These are phyloP conservation scores for Cyphellophora attinorum DNA, from an alignment of 2,329 filamentous ascomycete genomes.

Conservation along the genomic window DNA sequence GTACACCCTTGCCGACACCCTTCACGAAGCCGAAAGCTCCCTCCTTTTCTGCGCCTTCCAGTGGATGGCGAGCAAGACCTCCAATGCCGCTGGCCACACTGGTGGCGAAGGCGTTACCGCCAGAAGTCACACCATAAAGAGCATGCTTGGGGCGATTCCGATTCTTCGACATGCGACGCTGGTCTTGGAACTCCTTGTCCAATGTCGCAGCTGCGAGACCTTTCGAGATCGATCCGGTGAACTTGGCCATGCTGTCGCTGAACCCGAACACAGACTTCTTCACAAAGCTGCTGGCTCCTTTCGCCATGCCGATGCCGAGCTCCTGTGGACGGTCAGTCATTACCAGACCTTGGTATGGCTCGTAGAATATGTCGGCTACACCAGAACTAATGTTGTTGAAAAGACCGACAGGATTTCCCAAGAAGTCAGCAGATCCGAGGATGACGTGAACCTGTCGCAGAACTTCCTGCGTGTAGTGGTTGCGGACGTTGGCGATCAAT, in stretches of 20 bases:
- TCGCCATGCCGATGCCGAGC: slow-evolving; percentile 87
- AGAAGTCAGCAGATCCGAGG: slow-evolving; percentile 90
- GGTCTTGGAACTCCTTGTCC: slow-evolving; percentile 97
- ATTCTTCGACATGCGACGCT: slow-evolving; percentile 82
- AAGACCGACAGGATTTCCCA: slow-evolving; percentile 91
- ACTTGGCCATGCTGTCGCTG: slow-evolving; percentile 93
- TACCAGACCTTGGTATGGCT: slow-evolving; percentile 95
- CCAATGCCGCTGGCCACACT: slow-evolving; percentile 90
- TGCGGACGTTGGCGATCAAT: slow-evolving; percentile 75
- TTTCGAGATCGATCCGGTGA: slow-evolving; percentile 95
- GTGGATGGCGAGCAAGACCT: slow-evolving; percentile 81
- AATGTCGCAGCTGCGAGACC: slow-evolving; percentile 89
- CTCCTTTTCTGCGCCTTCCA: slow-evolving; percentile 93
- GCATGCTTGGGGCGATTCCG: slow-evolving; percentile 95
- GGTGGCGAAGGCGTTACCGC: slow-evolving; percentile 87
- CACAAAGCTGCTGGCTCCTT: slow-evolving; percentile 91
- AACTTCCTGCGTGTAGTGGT: slow-evolving; percentile 94
- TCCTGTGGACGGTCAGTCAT: slow-evolving; percentile 94
- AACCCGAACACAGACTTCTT: slow-evolving; percentile 99
- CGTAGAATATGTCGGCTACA: slow-evolving; percentile 97
- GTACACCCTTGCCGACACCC: slow-evolving; percentile 86
- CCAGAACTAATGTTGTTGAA: slow-evolving; percentile 99
- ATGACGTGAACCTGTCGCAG: slow-evolving; percentile 96
- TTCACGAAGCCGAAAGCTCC: slow-evolving; percentile 93
- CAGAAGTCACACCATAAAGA: slow-evolving; percentile 88